phyloP scores from a whole-genome alignment of 2,329 filamentous ascomycete genomes.

The Mycosphaerella arachidis region DNA sequence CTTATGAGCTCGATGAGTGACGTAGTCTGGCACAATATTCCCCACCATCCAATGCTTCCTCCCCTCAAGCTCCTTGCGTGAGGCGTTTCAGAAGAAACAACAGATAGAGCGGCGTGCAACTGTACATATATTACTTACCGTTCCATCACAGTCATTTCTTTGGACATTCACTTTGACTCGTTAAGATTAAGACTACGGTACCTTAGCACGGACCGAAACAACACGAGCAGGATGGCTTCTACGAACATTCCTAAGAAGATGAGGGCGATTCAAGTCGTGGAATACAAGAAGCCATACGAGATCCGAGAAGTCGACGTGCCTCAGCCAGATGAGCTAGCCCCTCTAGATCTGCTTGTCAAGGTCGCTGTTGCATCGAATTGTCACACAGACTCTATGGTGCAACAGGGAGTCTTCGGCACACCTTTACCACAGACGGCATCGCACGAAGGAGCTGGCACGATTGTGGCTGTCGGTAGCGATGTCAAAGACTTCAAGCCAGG shows the following conservation, averaged over 20 bases:
- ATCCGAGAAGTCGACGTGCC: constrained; percentile 46
- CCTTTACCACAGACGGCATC: constrained; percentile 51
- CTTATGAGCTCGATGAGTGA: not conserved
- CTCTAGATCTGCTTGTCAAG: constrained; percentile 56
- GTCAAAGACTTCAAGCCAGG: constrained; percentile 45
- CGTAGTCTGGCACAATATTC: not conserved
- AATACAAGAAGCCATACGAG: constrained; percentile 53
- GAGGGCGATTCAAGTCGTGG: constrained; percentile 47
- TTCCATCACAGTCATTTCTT: not conserved
- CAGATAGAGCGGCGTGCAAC: not conserved
- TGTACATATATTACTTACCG: not conserved
- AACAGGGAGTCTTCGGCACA: constrained; percentile 46
- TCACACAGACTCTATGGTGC: constrained; percentile 59
- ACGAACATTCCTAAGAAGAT: constrained; percentile 41
- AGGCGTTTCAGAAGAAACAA: not conserved
- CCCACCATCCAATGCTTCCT: not conserved
- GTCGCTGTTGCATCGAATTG: constrained; percentile 58
- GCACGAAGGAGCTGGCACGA: constrained; percentile 55
- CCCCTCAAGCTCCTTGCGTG: not conserved
- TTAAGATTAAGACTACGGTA: not conserved
- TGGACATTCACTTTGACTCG: not conserved
- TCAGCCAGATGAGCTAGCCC: constrained; percentile 33
- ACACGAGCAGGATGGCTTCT: not conserved
- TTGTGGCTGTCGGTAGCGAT: constrained; percentile 44
- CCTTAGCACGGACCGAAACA: not conserved